These are phyloP conservation scores for Penicillium crystallinum DNA, from an alignment of 495 filamentous ascomycete genomes.

Conservation along the genomic window DNA sequence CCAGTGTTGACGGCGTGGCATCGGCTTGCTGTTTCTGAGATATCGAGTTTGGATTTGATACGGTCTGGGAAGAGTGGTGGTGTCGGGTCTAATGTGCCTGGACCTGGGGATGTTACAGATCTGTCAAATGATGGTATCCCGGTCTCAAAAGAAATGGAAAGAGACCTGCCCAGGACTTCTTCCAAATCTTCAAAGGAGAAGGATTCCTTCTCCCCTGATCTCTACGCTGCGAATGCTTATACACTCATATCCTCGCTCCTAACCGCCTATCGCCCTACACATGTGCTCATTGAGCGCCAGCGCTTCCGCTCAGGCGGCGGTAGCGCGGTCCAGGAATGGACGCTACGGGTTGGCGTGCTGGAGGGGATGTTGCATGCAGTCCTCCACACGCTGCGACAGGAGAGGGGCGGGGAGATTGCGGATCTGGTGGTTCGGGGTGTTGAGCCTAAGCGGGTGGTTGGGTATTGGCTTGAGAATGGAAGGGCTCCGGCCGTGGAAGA, in stretches of 20 bases:
- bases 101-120: not conserved
- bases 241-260: constrained; percentile 51
- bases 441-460: constrained; percentile 36
- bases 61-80: not conserved
- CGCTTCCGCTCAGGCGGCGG: constrained; percentile 69
- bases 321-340: constrained; percentile 77
- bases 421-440: constrained; percentile 29
- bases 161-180: not conserved
- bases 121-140: not conserved
- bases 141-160: not conserved
- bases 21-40: constrained; percentile 26
- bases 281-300: constrained; percentile 85
- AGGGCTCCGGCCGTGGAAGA: not conserved
- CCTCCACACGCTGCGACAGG: constrained; percentile 50
- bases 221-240: constrained; percentile 59
- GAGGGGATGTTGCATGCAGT: constrained; percentile 84
- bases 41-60: constrained; percentile 9
- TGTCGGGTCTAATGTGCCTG: not conserved
- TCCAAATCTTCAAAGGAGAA: constrained; percentile 9
- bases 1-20: constrained; percentile 34
- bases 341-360: constrained; percentile 80
- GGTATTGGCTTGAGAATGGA: constrained; percentile 33
- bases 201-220: constrained; percentile 51
- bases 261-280: constrained; percentile 51
- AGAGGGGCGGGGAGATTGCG: constrained; percentile 22